These are phyloP conservation scores for Blastomyces gilchristii DNA, from an alignment of 2,329 filamentous ascomycete genomes.

Conservation along the genomic window DNA sequence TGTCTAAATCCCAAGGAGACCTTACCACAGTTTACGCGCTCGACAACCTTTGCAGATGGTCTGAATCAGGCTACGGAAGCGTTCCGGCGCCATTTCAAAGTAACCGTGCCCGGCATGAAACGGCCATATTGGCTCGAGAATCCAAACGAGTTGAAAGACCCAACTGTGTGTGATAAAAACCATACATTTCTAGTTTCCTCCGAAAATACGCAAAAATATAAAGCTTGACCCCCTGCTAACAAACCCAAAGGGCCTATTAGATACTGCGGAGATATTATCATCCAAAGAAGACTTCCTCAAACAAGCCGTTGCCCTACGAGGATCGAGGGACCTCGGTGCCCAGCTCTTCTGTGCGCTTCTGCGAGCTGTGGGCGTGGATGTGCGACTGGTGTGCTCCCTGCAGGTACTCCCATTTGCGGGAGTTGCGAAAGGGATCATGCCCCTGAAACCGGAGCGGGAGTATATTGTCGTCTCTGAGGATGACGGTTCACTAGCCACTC, in stretches of 20 bases:
- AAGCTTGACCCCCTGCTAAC: slow-evolving; percentile 3
- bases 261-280: slow-evolving; percentile 56
- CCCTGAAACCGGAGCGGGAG: slow-evolving; percentile 30
- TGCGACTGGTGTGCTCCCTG: slow-evolving; percentile 79
- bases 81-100: slow-evolving; percentile 59
- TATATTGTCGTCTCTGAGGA: slow-evolving; percentile 32
- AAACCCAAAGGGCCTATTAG: slow-evolving; percentile 16
- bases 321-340: slow-evolving; percentile 80
- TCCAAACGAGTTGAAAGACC: slow-evolving; percentile 49
- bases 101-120: slow-evolving; percentile 61
- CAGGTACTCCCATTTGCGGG: slow-evolving; percentile 65
- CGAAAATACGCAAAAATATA: background rate
- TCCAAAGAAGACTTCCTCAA: slow-evolving; percentile 63
- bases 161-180: slow-evolving; percentile 27
- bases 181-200: background rate
- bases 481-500: slow-evolving; percentile 15
- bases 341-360: slow-evolving; percentile 85
- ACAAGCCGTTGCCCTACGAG: slow-evolving; percentile 58
- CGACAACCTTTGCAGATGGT: slow-evolving; percentile 67
- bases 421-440: slow-evolving; percentile 34
- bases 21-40: slow-evolving; percentile 62
- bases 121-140: slow-evolving; percentile 67
- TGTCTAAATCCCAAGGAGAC: slow-evolving; percentile 59
- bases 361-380: slow-evolving; percentile 67
- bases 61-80: slow-evolving; percentile 57